These are phyloP conservation scores for Parsonsia alboflavescens DNA, from an alignment of 257 asterid species.

Conservation along the genomic window DNA sequence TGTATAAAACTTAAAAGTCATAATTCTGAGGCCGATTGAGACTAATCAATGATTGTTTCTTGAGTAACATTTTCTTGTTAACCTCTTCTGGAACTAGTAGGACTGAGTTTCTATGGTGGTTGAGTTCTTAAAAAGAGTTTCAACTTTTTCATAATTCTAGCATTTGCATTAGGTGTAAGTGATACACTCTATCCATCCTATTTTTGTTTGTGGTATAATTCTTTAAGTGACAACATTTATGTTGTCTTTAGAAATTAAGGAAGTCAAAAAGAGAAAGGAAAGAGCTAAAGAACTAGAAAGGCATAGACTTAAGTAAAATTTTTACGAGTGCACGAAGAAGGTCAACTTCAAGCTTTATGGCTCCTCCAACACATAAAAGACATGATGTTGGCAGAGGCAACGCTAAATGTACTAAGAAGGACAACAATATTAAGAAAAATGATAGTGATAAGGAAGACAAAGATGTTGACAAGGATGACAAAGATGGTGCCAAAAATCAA, in stretches of 20 bases:
- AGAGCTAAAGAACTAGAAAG: slow-evolving; percentile 93
- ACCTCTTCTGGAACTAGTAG: background rate
- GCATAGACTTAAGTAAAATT: slow-evolving; percentile 88
- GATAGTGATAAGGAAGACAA: slow-evolving; percentile 19
- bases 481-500: background rate
- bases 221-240: slow-evolving; percentile 12
- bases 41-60: background rate
- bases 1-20: too few relatives aligned
- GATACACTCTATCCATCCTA: background rate
- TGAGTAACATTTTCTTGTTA: background rate
- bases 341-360: slow-evolving; percentile 57
- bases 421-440: slow-evolving; percentile 24
- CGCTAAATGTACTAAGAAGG: slow-evolving; percentile 33
- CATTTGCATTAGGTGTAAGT: background rate
- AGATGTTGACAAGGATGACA: background rate
- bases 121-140: background rate
- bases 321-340: slow-evolving; percentile 89
- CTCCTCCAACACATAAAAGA: slow-evolving; percentile 46
- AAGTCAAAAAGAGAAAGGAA: slow-evolving; percentile 79
- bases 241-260: slow-evolving; percentile 61
- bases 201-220: background rate
- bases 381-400: slow-evolving; percentile 33
- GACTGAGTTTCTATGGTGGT: background rate
- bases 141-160: background rate
- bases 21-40: too few relatives aligned